phyloP scores from a whole-genome alignment of 177 flowering plant genomes.

The Vitis hybrid region DNA sequence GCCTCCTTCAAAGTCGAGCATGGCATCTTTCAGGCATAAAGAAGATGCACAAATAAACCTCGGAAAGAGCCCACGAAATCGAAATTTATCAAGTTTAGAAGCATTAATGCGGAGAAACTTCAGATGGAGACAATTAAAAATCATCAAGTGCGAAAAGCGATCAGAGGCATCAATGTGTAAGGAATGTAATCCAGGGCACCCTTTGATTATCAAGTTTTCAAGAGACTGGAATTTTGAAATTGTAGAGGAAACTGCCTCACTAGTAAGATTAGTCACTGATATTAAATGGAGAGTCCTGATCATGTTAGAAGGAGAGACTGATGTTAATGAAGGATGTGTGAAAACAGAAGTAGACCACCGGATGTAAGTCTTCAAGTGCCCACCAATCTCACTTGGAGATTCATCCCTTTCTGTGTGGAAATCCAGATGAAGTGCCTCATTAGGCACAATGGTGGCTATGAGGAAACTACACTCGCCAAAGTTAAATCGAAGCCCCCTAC shows the following conservation, averaged over 20 bases:
- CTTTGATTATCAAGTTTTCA: conserved; percentile 21
- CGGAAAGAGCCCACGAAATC: conserved; percentile 24
- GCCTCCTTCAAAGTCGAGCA: conserved; percentile 29
- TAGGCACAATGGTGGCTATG: conserved; percentile 13
- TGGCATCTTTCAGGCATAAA: conserved; percentile 21
- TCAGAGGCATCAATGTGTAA: conserved; percentile 8
- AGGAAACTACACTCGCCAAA: conserved; percentile 14
- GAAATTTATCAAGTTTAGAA: conserved; percentile 18
- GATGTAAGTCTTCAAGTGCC: no score
- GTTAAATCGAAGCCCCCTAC: conserved; percentile 16
- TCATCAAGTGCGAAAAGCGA: conserved; percentile 16
- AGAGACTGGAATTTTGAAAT: conserved; percentile 17
- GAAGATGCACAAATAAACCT: conserved; percentile 14
- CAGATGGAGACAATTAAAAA: conserved; percentile 21
- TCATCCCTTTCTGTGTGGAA: conserved; percentile 13
- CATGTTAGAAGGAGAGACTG: conserved; percentile 8
- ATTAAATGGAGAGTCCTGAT: conserved; percentile 25
- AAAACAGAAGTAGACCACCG: conserved; percentile 2
- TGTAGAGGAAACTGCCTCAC: conserved; percentile 20
- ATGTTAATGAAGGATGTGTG: neutral
- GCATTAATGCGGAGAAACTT: conserved; percentile 14
- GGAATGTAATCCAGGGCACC: conserved; percentile 21
- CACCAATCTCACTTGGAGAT: neutral
- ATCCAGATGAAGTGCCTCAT: conserved; percentile 17
- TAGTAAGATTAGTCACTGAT: conserved; percentile 21